Evolutionary conservation across 2,329 filamentous ascomycete genomes (phyloP).

Genomic region (Exophiala calicioides): DNA sequence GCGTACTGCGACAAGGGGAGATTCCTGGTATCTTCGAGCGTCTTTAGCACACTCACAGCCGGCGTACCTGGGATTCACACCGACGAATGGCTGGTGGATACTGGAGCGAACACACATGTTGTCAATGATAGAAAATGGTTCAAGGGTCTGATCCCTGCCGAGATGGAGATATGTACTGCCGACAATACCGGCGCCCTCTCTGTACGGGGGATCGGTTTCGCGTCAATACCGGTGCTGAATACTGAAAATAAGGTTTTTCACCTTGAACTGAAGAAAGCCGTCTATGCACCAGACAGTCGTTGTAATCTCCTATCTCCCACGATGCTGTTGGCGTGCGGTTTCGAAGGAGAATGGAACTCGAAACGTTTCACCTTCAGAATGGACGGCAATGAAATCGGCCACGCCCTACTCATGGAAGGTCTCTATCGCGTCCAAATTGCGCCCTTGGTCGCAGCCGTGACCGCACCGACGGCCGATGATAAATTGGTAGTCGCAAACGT

Average conservation of each 20-base stretch:
- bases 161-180: slow-evolving; percentile 1
- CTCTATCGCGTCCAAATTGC: background rate
- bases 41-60: too few species aligned
- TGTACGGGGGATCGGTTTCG: background rate
- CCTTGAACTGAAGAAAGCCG: background rate
- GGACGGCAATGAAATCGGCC: background rate
- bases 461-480: too few species aligned
- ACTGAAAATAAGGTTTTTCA: background rate
- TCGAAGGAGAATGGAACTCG: too few species aligned
- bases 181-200: background rate
- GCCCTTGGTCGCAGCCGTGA: background rate
- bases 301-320: slow-evolving; percentile 2
- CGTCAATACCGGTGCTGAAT: background rate
- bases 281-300: background rate
- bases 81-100: slow-evolving; percentile 5
- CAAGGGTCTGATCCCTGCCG: background rate
- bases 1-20: too few species aligned
- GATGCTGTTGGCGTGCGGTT: background rate
- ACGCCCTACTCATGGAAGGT: background rate
- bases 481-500: too few species aligned
- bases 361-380: too few species aligned
- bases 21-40: too few species aligned
- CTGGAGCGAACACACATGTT: slow-evolving; percentile 5
- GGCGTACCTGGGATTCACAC: too few species aligned
- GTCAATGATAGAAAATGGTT: slow-evolving; percentile 11